A percentile compares a stretch with the other conserved stretches of the same genome.
Evolutionary conservation across 2,329 filamentous ascomycete genomes (phyloP).

Genomic region (Daldinia sp.): DNA sequence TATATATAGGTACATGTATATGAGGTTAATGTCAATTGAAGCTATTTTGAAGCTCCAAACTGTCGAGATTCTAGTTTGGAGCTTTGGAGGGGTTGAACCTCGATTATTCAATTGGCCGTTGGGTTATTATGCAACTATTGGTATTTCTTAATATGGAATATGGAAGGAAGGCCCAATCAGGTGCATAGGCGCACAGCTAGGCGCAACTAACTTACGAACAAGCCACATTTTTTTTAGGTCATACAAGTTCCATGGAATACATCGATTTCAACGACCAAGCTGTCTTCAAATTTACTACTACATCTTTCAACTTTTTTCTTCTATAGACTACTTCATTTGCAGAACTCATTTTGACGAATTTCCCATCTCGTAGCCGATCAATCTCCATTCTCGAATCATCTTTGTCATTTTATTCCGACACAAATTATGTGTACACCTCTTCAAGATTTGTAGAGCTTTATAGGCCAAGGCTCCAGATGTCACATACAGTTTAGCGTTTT

Average conservation of each 20-base stretch:
- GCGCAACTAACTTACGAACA: background rate
- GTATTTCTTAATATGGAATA: slow-evolving; percentile 8
- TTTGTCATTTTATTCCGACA: background rate
- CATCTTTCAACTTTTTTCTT: too few relatives aligned
- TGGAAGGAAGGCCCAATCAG: too few relatives aligned
- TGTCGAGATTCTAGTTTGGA: slow-evolving; percentile 1
- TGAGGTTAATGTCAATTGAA: slow-evolving; percentile 1
- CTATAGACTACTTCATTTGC: too few relatives aligned
- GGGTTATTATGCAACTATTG: background rate
- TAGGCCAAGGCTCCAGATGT: slow-evolving; percentile 2
- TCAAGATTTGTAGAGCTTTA: background rate
- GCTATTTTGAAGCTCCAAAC: slow-evolving; percentile 18
- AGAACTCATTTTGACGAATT: too few relatives aligned
- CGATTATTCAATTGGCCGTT: slow-evolving; percentile 1
- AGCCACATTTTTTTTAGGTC: background rate
- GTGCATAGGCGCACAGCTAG: background rate
- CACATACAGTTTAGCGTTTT: slow-evolving; percentile 3
- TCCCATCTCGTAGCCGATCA: too few relatives aligned
- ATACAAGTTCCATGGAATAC: background rate
- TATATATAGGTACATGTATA: background rate
- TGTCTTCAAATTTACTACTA: too few relatives aligned
- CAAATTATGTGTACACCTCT: slow-evolving; percentile 1
- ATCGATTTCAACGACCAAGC: background rate
- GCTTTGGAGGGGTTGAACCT: slow-evolving; percentile 26
- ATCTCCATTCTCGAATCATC: background rate